Conservation (phyloP, 768 basidiomycete species). For the Rhodotorula graminis region DNA sequence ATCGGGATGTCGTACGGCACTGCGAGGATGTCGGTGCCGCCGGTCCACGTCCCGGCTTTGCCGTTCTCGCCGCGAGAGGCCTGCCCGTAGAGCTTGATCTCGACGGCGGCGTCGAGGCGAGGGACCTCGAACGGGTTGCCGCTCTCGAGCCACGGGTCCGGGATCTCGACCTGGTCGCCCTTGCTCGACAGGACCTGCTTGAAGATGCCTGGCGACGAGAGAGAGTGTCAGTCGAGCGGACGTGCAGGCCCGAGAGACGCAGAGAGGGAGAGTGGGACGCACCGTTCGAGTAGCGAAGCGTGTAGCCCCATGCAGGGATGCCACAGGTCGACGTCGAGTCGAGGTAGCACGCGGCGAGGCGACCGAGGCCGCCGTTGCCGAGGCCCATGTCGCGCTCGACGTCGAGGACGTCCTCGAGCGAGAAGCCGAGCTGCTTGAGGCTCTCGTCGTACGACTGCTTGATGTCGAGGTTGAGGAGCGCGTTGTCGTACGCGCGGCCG, state of each 20-base stretch:
- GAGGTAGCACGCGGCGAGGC: slow-evolving; percentile 90
- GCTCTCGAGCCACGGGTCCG: slow-evolving; percentile 85
- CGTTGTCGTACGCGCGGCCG: slow-evolving; percentile 43
- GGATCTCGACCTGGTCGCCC: slow-evolving; percentile 52
- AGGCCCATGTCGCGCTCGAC: slow-evolving; percentile 82
- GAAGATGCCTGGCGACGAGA: slow-evolving; percentile 61
- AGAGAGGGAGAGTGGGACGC: no score
- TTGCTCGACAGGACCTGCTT: slow-evolving; percentile 68
- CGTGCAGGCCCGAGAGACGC: no score
- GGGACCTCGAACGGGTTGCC: slow-evolving; percentile 56
- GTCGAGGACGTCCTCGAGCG: slow-evolving; percentile 54
- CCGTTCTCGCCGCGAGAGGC: slow-evolving; percentile 63
- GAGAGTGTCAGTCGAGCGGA: no score
- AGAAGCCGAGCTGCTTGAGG: slow-evolving; percentile 73
- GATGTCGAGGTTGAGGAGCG: slow-evolving; percentile 76
- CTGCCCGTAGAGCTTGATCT: slow-evolving; percentile 78
- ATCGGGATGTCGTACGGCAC: slow-evolving; percentile 94
- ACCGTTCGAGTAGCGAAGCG: slow-evolving; percentile 51
- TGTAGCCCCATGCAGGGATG: slow-evolving; percentile 89
- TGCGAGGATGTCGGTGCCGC: slow-evolving; percentile 89
- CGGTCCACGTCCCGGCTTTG: slow-evolving; percentile 54
- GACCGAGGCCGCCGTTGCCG: slow-evolving; percentile 91
- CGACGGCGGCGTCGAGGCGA: slow-evolving; percentile 41
- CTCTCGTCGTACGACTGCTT: slow-evolving; percentile 69
- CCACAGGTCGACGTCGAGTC: slow-evolving; percentile 87